Evolutionary conservation across 371 early-diverging fungal species (phyloP).

Genomic region (Rhizopus delemar): DNA sequence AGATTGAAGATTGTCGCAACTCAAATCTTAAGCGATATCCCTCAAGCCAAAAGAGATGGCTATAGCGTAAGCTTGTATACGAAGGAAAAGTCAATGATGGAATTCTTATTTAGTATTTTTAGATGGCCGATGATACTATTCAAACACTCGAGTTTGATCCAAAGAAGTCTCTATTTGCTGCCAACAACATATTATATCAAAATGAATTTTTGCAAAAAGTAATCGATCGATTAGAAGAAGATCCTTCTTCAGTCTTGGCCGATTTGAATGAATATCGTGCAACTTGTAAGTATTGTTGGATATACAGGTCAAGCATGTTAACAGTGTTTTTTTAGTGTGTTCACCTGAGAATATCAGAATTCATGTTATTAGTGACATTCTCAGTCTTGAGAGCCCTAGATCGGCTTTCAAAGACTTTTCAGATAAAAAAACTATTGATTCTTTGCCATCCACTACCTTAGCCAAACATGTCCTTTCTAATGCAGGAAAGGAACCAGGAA

Average conservation of each 20-base stretch:
- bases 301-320: background rate
- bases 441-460: constrained; percentile 46
- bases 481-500: constrained; percentile 56
- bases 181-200: constrained; percentile 56
- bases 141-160: constrained; percentile 51
- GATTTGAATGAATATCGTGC: constrained; percentile 59
- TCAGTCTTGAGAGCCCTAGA: constrained; percentile 51
- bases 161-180: constrained; percentile 53
- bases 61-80: constrained; percentile 42
- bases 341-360: constrained; percentile 60
- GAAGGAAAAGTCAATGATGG: background rate
- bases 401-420: constrained; percentile 47
- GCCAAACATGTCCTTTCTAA: constrained; percentile 55
- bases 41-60: constrained; percentile 64
- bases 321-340: constrained; percentile 41
- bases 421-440: constrained; percentile 13
- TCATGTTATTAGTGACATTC: constrained; percentile 64
- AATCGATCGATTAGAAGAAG: constrained; percentile 50
- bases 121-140: constrained; percentile 61
- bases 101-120: background rate
- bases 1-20: constrained; percentile 62
- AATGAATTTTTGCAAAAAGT: constrained; percentile 56
- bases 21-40: constrained; percentile 66
- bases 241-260: constrained; percentile 48
- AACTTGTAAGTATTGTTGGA: constrained; percentile 42